These are phyloP conservation scores for Rhododendron henanense DNA, from an alignment of 148 eudicot genomes.

Conservation along the genomic window DNA sequence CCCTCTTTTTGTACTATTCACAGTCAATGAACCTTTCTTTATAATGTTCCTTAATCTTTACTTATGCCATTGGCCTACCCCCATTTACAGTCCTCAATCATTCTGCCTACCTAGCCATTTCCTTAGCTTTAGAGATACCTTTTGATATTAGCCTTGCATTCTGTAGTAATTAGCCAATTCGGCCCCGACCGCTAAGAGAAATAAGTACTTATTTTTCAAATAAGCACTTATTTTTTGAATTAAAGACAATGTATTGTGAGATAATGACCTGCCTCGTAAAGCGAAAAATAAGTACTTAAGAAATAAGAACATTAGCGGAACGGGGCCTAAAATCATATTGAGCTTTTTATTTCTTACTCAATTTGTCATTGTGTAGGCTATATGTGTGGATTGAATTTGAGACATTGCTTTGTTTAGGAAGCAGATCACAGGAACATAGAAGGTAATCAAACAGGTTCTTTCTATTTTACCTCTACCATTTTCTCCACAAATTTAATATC, in stretches of 20 bases:
- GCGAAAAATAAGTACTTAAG: no score
- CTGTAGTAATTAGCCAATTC: not conserved
- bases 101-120: not conserved
- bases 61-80: constrained; percentile 11
- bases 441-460: not conserved
- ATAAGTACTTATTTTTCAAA: no score
- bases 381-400: not conserved
- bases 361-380: not conserved
- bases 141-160: not conserved
- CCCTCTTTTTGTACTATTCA: not conserved
- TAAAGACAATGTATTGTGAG: no score
- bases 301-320: no score
- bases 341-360: not conserved
- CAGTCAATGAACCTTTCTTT: not conserved
- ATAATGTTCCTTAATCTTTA: constrained; percentile 18
- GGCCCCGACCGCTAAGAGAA: no score
- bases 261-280: no score
- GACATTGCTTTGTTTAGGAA: not conserved
- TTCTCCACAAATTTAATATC: not conserved
- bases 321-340: not conserved
- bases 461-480: not conserved
- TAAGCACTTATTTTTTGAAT: no score
- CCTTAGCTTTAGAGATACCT: constrained; percentile 6
- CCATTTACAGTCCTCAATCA: constrained; percentile 10
- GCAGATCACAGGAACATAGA: not conserved